Evolutionary conservation across 768 basidiomycete genomes (phyloP).

Genomic region (Psilocybe azurescens): DNA sequence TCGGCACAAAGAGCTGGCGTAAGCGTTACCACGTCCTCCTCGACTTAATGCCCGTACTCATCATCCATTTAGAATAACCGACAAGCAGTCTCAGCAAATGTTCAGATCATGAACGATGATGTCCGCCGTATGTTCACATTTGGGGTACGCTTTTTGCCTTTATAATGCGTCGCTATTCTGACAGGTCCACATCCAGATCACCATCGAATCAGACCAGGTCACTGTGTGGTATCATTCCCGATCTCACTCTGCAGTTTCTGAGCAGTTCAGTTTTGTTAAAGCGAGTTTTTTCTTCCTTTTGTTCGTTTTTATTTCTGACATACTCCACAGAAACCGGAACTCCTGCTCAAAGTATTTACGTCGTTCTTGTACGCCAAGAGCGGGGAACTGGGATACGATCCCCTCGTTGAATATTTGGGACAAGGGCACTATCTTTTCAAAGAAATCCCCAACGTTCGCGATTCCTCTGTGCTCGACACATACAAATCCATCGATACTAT

Average conservation of each 20-base stretch:
- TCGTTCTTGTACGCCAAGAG: not conserved
- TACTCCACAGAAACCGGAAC: not conserved
- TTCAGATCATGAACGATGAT: not conserved
- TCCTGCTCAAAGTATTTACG: constrained; percentile 2
- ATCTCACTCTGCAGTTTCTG: not conserved
- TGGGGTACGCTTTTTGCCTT: not conserved
- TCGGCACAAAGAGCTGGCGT: too few relatives aligned
- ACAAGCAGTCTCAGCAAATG: not conserved
- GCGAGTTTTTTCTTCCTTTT: not conserved
- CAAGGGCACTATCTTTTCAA: not conserved
- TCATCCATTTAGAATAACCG: not conserved
- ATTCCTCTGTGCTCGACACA: not conserved
- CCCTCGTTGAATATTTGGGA: not conserved
- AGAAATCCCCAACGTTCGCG: not conserved
- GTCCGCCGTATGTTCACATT: not conserved
- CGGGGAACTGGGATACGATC: constrained; percentile 2
- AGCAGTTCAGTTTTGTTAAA: not conserved
- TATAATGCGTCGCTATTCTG: not conserved
- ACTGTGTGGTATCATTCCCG: not conserved
- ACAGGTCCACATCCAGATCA: not conserved
- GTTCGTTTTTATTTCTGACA: not conserved
- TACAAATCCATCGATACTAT: not conserved
- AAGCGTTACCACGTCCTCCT: too few relatives aligned
- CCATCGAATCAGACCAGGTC: not conserved
- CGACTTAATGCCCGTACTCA: too few relatives aligned